Percentiles rank a stretch among this genome's conserved stretches.
Conservation (phyloP, 2,329 filamentous ascomycete species). For the Phialemoniopsis sp. region DNA sequence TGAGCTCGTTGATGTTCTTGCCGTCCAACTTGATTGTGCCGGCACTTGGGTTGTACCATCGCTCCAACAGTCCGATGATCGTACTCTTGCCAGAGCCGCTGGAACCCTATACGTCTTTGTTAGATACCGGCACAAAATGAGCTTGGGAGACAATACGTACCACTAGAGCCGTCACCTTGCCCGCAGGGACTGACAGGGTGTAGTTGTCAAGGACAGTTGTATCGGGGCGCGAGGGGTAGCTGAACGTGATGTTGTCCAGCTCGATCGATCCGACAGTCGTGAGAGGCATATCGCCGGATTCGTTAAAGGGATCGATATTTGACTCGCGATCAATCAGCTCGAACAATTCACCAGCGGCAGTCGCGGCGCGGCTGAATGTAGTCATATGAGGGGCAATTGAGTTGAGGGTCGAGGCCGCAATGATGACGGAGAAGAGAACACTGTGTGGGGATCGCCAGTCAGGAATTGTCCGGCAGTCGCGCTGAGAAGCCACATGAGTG, state of each 20-base stretch:
- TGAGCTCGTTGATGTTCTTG: conserved; percentile 23
- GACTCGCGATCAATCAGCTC: conserved; percentile 30
- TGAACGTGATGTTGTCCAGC: conserved; percentile 34
- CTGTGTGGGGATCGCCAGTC: conserved; percentile 10
- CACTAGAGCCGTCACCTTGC: conserved; percentile 38
- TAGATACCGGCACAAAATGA: too few relatives aligned
- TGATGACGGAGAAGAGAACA: conserved; percentile 31
- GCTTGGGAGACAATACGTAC: conserved; percentile 13
- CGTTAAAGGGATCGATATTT: conserved; percentile 27
- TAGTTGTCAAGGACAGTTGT: conserved; percentile 35
- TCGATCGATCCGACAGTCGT: conserved; percentile 26
- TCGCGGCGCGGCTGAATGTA: conserved; percentile 30
- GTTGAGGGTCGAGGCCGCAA: conserved; percentile 29
- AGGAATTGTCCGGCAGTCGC: too few relatives aligned
- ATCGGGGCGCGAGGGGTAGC: conserved; percentile 39
- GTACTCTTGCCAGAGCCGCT: conserved; percentile 34
- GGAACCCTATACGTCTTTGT: conserved; percentile 17
- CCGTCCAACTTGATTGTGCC: conserved; percentile 31
- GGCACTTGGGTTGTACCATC: conserved; percentile 29
- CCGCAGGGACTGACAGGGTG: conserved; percentile 34
- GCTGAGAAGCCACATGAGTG: too few relatives aligned
- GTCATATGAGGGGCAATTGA: conserved; percentile 29
- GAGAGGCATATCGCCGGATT: conserved; percentile 20
- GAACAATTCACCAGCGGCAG: conserved; percentile 28
- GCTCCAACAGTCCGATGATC: conserved; percentile 31